These are phyloP conservation scores for Handroanthus guayacan DNA, from an alignment of 257 asterid genomes.

Conservation along the genomic window DNA sequence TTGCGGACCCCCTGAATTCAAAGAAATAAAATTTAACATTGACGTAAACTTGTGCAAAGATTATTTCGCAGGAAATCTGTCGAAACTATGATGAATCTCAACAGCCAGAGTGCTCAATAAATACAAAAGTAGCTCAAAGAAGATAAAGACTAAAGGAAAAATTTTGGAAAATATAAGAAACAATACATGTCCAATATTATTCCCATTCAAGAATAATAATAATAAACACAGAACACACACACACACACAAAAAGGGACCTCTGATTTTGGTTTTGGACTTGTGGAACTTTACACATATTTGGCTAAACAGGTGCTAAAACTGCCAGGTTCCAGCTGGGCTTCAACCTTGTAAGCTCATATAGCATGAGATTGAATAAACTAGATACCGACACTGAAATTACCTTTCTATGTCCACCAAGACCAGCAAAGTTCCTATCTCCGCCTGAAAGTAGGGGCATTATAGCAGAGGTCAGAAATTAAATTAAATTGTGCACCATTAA, in stretches of 20 bases:
- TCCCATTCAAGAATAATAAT: background rate
- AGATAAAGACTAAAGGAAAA: background rate
- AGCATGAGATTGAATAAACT: conserved; percentile 13
- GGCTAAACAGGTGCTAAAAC: background rate
- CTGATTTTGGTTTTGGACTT: background rate
- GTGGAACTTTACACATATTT: background rate
- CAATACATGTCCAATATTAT: background rate
- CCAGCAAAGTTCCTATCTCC: conserved; percentile 53
- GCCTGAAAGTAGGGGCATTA: conserved; percentile 57
- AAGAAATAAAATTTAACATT: conserved; percentile 31
- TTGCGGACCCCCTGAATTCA: conserved; percentile 61
- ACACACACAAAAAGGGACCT: background rate
- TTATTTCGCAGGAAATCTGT: background rate
- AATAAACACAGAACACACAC: too few species aligned
- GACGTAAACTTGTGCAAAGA: background rate
- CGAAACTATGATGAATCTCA: background rate
- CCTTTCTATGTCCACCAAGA: conserved; percentile 68
- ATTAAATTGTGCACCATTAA: conserved; percentile 11
- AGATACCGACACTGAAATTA: conserved; percentile 36
- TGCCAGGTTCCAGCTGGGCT: conserved; percentile 22
- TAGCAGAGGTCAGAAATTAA: conserved; percentile 3
- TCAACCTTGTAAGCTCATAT: background rate
- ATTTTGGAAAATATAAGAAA: background rate
- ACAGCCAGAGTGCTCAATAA: conserved; percentile 7
- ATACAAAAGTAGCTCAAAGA: conserved; percentile 9